Percentiles rank a stretch among this genome's conserved stretches.
These are phyloP conservation scores for Cruciata laevipes DNA, from an alignment of 257 asterid genomes.

Conservation along the genomic window DNA sequence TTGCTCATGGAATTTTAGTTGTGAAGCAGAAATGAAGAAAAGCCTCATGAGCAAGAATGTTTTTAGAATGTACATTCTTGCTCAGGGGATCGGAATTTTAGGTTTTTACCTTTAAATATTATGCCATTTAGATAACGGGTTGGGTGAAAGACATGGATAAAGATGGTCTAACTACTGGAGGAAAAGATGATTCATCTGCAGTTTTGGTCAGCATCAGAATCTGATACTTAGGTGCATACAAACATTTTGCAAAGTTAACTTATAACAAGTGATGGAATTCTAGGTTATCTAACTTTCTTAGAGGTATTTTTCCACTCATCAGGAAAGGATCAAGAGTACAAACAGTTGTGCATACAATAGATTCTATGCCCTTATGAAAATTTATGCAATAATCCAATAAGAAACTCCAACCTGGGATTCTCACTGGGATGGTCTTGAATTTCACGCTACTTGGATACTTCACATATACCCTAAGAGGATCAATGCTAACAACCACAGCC, in stretches of 20 bases:
- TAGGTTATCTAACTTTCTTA: background rate
- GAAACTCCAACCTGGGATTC: slow-evolving; percentile 60
- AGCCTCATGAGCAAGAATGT: no score
- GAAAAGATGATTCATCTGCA: background rate
- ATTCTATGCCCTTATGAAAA: background rate
- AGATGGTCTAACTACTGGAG: no score
- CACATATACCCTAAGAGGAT: slow-evolving; percentile 79
- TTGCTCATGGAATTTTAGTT: no score
- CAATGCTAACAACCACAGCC: slow-evolving; percentile 98
- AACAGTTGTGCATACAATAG: background rate
- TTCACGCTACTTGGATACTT: slow-evolving; percentile 62
- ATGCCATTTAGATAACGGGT: no score
- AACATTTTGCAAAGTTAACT: background rate
- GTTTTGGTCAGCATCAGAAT: background rate
- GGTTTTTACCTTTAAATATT: no score
- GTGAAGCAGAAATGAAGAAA: no score
- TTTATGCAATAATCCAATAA: slow-evolving; percentile 6
- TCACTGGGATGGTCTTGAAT: slow-evolving; percentile 59
- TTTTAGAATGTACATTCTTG: no score
- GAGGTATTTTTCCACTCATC: background rate
- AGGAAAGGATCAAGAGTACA: background rate
- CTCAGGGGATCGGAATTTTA: no score
- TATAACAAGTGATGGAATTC: background rate
- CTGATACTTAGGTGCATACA: background rate
- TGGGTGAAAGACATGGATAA: no score